phyloP scores from a whole-genome alignment of 352 stramenopile species.

The Aphanomyces euteiches region DNA sequence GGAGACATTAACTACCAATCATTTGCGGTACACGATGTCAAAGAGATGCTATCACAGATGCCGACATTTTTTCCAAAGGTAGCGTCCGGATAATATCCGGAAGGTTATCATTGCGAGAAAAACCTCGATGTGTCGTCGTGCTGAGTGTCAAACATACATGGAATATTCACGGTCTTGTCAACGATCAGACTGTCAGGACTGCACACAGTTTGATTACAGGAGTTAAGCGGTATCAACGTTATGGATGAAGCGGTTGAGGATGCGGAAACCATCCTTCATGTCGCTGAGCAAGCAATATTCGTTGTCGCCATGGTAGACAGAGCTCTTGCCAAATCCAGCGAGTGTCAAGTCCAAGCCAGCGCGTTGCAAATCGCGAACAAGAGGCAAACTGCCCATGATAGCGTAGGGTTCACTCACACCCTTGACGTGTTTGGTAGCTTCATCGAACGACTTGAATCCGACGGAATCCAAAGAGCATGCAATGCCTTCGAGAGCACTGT shows the following conservation, averaged over 20 bases:
- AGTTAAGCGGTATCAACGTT: conserved; percentile 49
- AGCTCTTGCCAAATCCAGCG: conserved; percentile 73
- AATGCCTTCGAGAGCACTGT: conserved; percentile 85
- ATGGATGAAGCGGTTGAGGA: conserved; percentile 77
- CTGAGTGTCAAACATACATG: too few species aligned
- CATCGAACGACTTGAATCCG: conserved; percentile 81
- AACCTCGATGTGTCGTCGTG: too few species aligned
- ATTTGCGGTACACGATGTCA: too few species aligned
- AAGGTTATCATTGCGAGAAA: too few species aligned
- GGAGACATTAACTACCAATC: too few species aligned
- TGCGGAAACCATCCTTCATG: conserved; percentile 84
- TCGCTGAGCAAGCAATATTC: conserved; percentile 86
- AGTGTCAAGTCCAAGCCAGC: conserved; percentile 72
- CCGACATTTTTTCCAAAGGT: too few species aligned
- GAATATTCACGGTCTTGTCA: too few species aligned
- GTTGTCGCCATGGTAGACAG: conserved; percentile 91
- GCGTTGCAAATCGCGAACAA: conserved; percentile 76
- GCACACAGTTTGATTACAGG: too few species aligned
- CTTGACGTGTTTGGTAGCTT: conserved; percentile 75
- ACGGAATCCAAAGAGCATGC: conserved; percentile 89
- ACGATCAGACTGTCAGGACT: too few species aligned
- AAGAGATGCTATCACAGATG: too few species aligned
- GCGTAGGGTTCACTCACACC: conserved; percentile 85
- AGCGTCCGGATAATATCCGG: too few species aligned
- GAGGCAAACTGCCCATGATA: conserved; percentile 82